Base-by-base conservation (phyloP, 441 rosid species). In the Erodium texanum region DNA sequence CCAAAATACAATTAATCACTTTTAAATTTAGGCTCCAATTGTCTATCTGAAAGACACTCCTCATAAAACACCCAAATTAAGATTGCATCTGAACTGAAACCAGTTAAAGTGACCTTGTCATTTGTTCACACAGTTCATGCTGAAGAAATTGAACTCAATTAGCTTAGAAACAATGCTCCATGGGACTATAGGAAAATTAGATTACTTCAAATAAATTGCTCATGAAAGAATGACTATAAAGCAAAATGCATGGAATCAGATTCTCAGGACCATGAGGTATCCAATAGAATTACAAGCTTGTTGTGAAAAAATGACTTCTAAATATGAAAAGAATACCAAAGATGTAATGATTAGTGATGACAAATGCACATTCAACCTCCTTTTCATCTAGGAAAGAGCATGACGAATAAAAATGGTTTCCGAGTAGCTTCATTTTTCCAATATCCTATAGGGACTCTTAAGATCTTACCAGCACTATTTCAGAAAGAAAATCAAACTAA, bases 391-490 rank as follows among this genome's bases (percentile, higher is more conserved):
- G 36, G 36, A 32, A 32, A 5, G 7, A 32, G 36, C 36, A 32
- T 32, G 36, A 32, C 3, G 36, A 27, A 27, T 1, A 32, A 32
- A 32, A 32, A 32, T 32, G 36, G 36, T 32, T 32, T 32, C 36
- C 36, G 5, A 32, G 36, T 20, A 41, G 56, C 66, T 22, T 65
- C 20, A 54, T 10, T 69, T 54, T 56, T 68, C 34, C 45, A 32
- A 24, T 10, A 71, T 66, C 68, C 64, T 61, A 19, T 14, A 34
- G 70, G 63, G 29, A 66, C 66, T 59, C 16, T 50, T 62, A 71
- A 71, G 59, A 58, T 59, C n/a, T 20, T 18, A 71, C 16, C 24
- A 24, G 38, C 36, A 22, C n/a, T 29, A 58, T 29, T 24, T 62
- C 50, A 24, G 16, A n/a, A 58, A 58, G 43, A 32, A 50, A 34